Conservation (phyloP, 225 moss, liverwort and hornwort species). For the Marchantia paleacea region DNA sequence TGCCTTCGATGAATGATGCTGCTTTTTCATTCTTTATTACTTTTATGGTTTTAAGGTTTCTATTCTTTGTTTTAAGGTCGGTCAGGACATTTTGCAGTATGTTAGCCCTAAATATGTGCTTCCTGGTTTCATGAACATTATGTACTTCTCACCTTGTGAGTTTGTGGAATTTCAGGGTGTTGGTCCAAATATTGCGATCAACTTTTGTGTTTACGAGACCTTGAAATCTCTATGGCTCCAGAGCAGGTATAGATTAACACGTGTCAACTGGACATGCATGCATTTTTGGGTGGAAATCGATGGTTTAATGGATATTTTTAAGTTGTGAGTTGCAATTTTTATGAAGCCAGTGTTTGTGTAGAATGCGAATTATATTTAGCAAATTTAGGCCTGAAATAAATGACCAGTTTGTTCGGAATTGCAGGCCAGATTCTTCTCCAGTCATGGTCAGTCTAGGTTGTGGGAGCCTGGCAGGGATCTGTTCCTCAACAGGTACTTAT, state of each 20-base stretch:
- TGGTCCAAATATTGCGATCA: conserved; percentile 96
- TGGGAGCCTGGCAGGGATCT: conserved; percentile 95
- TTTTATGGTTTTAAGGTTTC: too few species aligned
- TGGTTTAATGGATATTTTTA: neutral
- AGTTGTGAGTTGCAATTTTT: neutral
- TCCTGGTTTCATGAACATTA: neutral
- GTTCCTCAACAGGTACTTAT: conserved; percentile 83
- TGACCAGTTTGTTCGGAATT: conserved; percentile 3
- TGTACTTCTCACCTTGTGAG: neutral
- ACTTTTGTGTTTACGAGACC: conserved; percentile 98
- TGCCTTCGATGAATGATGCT: too few species aligned
- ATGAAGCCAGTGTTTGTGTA: too few species aligned
- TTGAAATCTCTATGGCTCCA: conserved; percentile 91
- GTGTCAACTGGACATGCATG: too few species aligned
- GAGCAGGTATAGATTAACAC: conserved; percentile 42
- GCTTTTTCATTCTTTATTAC: too few species aligned
- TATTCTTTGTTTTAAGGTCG: too few species aligned
- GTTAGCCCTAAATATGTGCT: neutral
- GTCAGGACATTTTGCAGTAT: neutral
- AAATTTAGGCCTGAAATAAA: too few species aligned
- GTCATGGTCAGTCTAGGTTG: conserved; percentile 83
- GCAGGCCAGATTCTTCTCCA: conserved; percentile 86
- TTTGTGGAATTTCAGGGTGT: conserved; percentile 60
- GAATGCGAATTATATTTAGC: too few species aligned
- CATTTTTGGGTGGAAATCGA: neutral